phyloP scores from a whole-genome alignment of 768 basidiomycete species.

The Tricholoma sp. region DNA sequence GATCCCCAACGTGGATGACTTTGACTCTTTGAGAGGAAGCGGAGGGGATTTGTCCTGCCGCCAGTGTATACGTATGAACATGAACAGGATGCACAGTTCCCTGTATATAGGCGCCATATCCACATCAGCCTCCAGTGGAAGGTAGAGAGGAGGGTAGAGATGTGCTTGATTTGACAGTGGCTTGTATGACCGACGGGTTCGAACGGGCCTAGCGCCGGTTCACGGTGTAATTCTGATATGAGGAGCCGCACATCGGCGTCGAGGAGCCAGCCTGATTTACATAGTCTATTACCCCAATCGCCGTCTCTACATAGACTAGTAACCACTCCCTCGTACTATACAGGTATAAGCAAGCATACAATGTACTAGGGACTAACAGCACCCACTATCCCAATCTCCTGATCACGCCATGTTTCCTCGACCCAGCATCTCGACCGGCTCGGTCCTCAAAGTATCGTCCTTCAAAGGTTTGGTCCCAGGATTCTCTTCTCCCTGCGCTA shows the following conservation, averaged over 20 bases:
- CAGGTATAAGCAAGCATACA: too few species aligned
- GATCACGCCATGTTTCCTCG: too few species aligned
- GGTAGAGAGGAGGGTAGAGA: not conserved
- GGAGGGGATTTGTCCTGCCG: constrained; percentile 7
- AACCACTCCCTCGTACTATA: too few species aligned
- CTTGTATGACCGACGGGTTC: not conserved
- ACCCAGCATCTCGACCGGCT: too few species aligned
- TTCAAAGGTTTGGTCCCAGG: too few species aligned
- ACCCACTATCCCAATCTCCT: too few species aligned
- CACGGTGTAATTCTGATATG: not conserved
- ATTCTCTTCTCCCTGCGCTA: too few species aligned
- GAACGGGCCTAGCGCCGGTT: not conserved
- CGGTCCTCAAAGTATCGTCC: too few species aligned
- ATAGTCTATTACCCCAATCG: too few species aligned
- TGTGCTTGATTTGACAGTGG: not conserved
- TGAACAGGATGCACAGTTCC: not conserved
- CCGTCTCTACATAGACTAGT: too few species aligned
- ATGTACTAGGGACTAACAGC: too few species aligned
- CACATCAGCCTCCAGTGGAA: not conserved
- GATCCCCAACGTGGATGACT: constrained; percentile 27
- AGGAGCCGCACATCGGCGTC: not conserved
- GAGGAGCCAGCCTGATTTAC: not conserved
- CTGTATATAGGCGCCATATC: not conserved
- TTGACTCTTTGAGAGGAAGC: constrained; percentile 64
- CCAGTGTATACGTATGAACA: constrained; percentile 4